Conservation (phyloP, 2,329 filamentous ascomycete species). For the Aspergillus pseudoglaucus region DNA sequence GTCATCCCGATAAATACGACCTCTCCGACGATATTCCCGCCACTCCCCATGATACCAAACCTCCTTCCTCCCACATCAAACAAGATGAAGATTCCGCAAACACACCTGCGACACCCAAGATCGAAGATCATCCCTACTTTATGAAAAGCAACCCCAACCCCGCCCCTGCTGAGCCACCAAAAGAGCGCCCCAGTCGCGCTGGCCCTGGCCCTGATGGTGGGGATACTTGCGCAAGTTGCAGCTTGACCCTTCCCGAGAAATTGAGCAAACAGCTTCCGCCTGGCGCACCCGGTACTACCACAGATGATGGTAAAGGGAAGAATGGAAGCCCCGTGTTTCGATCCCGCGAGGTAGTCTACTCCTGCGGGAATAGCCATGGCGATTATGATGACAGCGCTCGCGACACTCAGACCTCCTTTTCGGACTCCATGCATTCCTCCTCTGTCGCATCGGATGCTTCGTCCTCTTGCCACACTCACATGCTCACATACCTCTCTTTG, state of each 20-base stretch:
- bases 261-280: conserved; percentile 48
- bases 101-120: conserved; percentile 23
- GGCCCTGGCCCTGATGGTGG: conserved; percentile 38
- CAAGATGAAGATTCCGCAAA: conserved; percentile 3
- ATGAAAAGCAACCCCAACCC: conserved; percentile 31
- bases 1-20: conserved; percentile 37
- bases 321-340: conserved; percentile 51
- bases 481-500: conserved; percentile 53
- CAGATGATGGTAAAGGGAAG: conserved; percentile 42
- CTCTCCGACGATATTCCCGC: conserved; percentile 35
- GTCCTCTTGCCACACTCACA: conserved; percentile 49
- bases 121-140: conserved; percentile 49
- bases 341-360: conserved; percentile 48
- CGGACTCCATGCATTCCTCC: conserved; percentile 34
- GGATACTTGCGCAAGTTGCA: conserved; percentile 54
- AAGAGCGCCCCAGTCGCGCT: conserved; percentile 31
- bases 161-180: conserved; percentile 35
- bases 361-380: conserved; percentile 38
- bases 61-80: conserved; percentile 14
- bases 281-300: conserved; percentile 47
- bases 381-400: conserved; percentile 30
- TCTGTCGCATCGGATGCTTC: conserved; percentile 40
- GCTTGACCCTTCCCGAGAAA: conserved; percentile 49
- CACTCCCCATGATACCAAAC: conserved; percentile 21
- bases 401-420: conserved; percentile 30